Base-by-base conservation (phyloP, 768 basidiomycete species). In the Inosperma sp. region DNA sequence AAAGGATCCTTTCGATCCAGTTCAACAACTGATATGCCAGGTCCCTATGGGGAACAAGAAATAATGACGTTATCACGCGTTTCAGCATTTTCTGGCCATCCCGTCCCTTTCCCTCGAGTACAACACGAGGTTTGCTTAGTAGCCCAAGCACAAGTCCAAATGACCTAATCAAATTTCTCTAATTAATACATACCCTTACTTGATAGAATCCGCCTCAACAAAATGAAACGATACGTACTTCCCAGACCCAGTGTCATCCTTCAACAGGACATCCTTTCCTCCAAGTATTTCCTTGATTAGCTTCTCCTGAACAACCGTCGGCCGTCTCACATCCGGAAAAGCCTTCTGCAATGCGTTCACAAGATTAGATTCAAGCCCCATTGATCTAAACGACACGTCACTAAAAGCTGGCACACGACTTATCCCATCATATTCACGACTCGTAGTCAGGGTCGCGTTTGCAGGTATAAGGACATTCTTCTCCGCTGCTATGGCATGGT, bases 161-260 rank as follows among this genome's bases (percentile, higher is more conserved):
- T 5, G 88, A 86, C 68, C 88, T 91, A 47, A 7, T 31, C 26
- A n/a, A n/a, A n/a, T 23, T 29, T 26, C n/a, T 36, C 5, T 44
- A 44, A 21, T 44, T 23, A 44, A 30, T 27, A 37, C 35, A 14
- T 39, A 8, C n/a, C n/a, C 9, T 39, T 17, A 44, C 10, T 17
- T 19, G 42, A 44, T 29, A 26, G 27, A 16, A 30, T 44, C 42
- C 21, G 25, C 31, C 23, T 27, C 37, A 19, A 19, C 21, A 29
- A 29, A 44, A 49, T 49, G 44, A 35, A 49, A 25, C 31, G 19
- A 5, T 19, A 60, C 84, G 53, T 62, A 88, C 88, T 90, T 90
- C 70, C 87, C 88, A 37, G 82, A 80, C 4, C 88, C 88, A n/a
- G 88, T 86, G 21, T 69, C 68, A 55, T 88, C 87, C 55, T 79